Evolutionary conservation across 2,329 filamentous ascomycete genomes (phyloP).

Genomic region (Rhinocladiella mackenziei): DNA sequence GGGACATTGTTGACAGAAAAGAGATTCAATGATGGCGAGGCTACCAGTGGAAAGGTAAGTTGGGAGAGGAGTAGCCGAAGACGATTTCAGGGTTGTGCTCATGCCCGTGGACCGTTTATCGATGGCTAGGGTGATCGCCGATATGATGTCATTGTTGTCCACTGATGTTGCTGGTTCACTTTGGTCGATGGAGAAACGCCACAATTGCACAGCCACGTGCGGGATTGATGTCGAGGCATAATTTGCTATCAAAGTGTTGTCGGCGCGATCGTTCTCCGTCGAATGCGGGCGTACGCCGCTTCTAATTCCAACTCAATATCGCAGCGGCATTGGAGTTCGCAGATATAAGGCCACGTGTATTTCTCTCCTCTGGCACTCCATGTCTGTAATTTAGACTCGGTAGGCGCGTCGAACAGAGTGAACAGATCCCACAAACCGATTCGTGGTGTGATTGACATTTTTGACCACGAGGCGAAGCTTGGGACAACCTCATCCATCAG

Average conservation of each 20-base stretch:
- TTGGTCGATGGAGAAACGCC: constrained; percentile 15
- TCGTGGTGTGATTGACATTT: constrained; percentile 88
- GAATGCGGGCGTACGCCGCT: constrained; percentile 73
- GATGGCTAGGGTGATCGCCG: neutral
- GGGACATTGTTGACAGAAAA: constrained; percentile 11
- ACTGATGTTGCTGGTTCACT: neutral
- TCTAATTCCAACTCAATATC: constrained; percentile 86
- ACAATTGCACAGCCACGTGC: constrained; percentile 18
- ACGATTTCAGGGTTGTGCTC: constrained; percentile 1
- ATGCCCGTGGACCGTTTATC: too few relatives aligned
- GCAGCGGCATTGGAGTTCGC: constrained; percentile 74
- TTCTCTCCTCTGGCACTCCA: constrained; percentile 83
- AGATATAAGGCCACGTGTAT: constrained; percentile 86
- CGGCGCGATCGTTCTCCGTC: constrained; percentile 39
- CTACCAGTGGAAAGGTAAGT: neutral
- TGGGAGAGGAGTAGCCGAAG: constrained; percentile 1
- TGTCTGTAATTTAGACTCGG: constrained; percentile 68
- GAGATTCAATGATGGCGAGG: constrained; percentile 1
- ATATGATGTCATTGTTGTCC: constrained; percentile 17
- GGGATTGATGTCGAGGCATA: constrained; percentile 4
- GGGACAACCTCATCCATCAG: constrained; percentile 73
- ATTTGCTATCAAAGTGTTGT: too few relatives aligned
- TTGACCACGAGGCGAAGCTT: constrained; percentile 86
- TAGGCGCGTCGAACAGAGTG: constrained; percentile 76
- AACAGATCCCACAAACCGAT: constrained; percentile 71